These are phyloP conservation scores for Talaromyces sp. DNA, from an alignment of 2,329 filamentous ascomycete species.

Conservation along the genomic window DNA sequence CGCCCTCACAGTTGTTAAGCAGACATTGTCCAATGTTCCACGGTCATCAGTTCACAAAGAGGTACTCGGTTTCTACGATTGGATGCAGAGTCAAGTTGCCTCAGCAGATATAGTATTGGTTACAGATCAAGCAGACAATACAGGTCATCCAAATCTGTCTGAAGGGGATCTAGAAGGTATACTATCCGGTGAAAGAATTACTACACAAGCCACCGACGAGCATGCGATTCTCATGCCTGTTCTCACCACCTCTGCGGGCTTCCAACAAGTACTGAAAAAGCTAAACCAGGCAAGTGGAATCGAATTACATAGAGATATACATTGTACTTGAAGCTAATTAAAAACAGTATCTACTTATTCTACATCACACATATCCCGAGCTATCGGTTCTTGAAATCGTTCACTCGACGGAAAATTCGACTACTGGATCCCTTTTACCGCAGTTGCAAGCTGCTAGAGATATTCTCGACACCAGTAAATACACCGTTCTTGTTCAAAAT, in stretches of 20 bases:
- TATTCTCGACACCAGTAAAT: background rate
- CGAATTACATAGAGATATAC: background rate
- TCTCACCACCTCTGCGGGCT: background rate
- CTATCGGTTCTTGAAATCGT: background rate
- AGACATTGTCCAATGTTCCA: background rate
- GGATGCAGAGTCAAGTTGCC: background rate
- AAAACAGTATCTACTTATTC: background rate
- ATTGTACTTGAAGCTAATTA: background rate
- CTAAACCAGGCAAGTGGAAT: background rate
- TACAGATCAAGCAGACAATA: background rate
- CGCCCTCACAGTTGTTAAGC: background rate
- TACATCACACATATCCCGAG: background rate
- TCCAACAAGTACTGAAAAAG: background rate
- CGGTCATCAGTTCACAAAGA: background rate
- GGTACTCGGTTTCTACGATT: background rate
- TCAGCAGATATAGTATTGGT: background rate
- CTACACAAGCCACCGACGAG: background rate
- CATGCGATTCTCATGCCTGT: background rate
- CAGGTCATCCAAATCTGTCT: background rate
- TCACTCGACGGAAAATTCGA: background rate
- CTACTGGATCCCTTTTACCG: background rate
- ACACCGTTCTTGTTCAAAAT: background rate
- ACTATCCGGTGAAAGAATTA: background rate
- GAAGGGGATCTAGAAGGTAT: background rate
- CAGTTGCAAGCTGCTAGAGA: background rate